These are phyloP conservation scores for Mucor mucedo DNA, from an alignment of 371 early-diverging fungal species.

Conservation along the genomic window DNA sequence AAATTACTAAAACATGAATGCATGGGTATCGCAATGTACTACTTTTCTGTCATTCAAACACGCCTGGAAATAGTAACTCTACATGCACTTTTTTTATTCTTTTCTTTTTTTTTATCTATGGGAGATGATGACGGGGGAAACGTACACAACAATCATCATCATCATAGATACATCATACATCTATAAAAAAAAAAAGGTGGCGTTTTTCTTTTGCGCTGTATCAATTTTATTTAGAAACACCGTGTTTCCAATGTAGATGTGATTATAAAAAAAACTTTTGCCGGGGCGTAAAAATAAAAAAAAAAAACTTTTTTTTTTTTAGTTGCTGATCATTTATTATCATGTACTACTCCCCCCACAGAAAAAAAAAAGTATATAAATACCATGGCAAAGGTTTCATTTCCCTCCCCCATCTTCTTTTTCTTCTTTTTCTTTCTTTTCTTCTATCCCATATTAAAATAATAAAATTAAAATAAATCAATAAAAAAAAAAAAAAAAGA, in stretches of 20 bases:
- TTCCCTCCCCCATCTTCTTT: slow-evolving; percentile 4
- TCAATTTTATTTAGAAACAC: not conserved
- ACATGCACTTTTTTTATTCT: not conserved
- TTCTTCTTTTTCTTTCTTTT: slow-evolving; percentile 9
- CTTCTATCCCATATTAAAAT: not conserved
- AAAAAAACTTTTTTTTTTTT: no score
- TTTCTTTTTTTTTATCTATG: no score
- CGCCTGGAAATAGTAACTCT: not conserved
- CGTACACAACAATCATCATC: no score
- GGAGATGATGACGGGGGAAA: no score
- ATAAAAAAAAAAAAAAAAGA: not conserved
- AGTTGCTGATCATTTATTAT: not conserved
- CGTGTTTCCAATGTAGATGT: not conserved
- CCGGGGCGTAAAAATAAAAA: not conserved
- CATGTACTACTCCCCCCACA: not conserved
- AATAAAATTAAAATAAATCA: not conserved
- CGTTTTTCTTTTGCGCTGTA: no score
- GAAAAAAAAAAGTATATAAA: slow-evolving; percentile 15
- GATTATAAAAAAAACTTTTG: no score
- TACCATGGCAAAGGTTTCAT: not conserved
- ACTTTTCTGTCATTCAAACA: slow-evolving; percentile 27
- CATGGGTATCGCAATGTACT: slow-evolving; percentile 31
- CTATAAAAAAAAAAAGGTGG: no score
- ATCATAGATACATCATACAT: no score
- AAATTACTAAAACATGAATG: slow-evolving; percentile 14